Conservation (phyloP, 805 yeast genomes). For the Blastobotrys robertii region DNA sequence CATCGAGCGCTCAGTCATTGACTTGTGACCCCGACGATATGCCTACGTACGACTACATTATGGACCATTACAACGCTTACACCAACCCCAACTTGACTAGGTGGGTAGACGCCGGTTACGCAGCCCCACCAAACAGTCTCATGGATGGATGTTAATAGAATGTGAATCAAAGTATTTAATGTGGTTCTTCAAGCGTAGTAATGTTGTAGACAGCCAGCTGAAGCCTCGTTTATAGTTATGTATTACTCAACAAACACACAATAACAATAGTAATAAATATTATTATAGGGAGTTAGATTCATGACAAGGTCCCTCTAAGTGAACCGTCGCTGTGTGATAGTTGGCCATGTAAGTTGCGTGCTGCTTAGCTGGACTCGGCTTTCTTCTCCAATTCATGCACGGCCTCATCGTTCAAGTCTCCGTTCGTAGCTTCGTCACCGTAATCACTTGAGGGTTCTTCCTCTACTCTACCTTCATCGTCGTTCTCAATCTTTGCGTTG, state of each 20-base stretch:
- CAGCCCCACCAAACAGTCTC: slow-evolving; percentile 50
- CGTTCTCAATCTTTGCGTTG: slow-evolving; percentile 3
- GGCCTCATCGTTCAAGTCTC: slow-evolving; percentile 7
- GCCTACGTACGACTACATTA: slow-evolving; percentile 81
- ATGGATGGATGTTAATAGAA: slow-evolving; percentile 30
- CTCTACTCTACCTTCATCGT: slow-evolving; percentile 5
- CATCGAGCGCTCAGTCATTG: slow-evolving; percentile 44
- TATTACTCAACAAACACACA: not conserved
- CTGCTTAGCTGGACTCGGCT: not conserved
- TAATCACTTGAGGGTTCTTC: slow-evolving; percentile 2
- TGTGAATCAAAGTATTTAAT: too few species aligned
- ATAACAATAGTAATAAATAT: not conserved
- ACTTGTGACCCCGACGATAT: slow-evolving; percentile 82
- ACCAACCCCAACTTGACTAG: slow-evolving; percentile 54
- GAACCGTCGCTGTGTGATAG: too few species aligned
- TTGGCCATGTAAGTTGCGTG: too few species aligned
- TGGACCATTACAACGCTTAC: slow-evolving; percentile 61
- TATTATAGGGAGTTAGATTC: too few species aligned
- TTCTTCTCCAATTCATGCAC: slow-evolving; percentile 5
- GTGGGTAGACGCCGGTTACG: slow-evolving; percentile 72
- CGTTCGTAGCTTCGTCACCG: slow-evolving; percentile 5
- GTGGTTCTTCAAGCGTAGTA: too few species aligned
- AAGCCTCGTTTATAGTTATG: too few species aligned
- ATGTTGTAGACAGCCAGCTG: too few species aligned
- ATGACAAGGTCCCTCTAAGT: too few species aligned